Evolutionary conservation across 805 yeast species (phyloP).

Genomic region (Ogataea trehalophila): DNA sequence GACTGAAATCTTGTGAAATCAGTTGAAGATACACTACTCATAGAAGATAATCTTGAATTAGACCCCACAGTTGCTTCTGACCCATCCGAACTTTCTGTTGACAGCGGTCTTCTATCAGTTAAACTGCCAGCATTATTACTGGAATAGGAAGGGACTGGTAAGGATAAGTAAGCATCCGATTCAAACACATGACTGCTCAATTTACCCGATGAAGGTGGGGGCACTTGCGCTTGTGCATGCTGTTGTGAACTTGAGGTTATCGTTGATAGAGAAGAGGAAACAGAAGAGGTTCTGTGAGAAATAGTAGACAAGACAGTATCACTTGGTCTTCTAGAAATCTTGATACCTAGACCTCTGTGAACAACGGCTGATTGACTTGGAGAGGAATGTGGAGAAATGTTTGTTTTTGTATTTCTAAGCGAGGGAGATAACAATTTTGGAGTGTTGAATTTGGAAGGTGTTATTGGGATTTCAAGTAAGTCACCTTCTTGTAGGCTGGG

Average conservation of each 20-base stretch:
- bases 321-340: slow-evolving; percentile 22
- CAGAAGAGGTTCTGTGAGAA: slow-evolving; percentile 7
- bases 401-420: background rate
- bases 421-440: background rate
- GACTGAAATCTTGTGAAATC: slow-evolving; percentile 11
- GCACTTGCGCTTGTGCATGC: too few relatives aligned
- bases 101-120: slow-evolving; percentile 7
- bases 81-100: slow-evolving; percentile 19
- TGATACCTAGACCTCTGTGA: slow-evolving; percentile 22
- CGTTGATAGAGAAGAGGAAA: slow-evolving; percentile 7
- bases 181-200: too few relatives aligned
- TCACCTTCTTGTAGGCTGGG: slow-evolving; percentile 17
- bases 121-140: background rate
- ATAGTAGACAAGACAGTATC: slow-evolving; percentile 19
- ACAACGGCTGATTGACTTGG: slow-evolving; percentile 2
- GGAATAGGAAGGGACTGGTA: background rate
- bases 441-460: slow-evolving; percentile 4
- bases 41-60: slow-evolving; percentile 21
- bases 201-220: too few relatives aligned
- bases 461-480: slow-evolving; percentile 17
- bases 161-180: too few relatives aligned
- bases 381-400: slow-evolving; percentile 1
- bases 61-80: slow-evolving; percentile 13
- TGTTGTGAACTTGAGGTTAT: slow-evolving; percentile 2
- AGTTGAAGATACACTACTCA: slow-evolving; percentile 20